Conservation (phyloP, 352 stramenopile genomes). For the Phytophthora lateralis region DNA sequence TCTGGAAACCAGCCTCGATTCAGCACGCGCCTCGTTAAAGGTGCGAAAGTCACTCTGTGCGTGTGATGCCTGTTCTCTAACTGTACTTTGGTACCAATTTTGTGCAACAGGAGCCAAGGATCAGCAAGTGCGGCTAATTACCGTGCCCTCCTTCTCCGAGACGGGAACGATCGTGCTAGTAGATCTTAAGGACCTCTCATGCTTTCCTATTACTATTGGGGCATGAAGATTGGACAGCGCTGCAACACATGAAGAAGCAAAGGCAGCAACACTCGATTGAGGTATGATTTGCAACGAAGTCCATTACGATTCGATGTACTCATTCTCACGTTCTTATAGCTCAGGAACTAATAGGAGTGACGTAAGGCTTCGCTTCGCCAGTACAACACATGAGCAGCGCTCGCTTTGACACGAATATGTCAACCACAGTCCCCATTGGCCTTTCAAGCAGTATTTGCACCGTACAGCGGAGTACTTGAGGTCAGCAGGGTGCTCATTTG, state of each 20-base stretch:
- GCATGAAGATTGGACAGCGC: constrained; percentile 18
- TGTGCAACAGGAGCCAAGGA: constrained; percentile 38
- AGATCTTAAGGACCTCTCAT: constrained; percentile 86
- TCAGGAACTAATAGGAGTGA: not conserved
- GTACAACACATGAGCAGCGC: not conserved
- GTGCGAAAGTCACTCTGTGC: constrained; percentile 15
- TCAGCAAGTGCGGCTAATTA: constrained; percentile 81
- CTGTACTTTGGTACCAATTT: constrained; percentile 1
- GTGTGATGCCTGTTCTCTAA: constrained; percentile 3
- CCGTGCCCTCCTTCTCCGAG: constrained; percentile 89
- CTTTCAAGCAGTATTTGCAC: not conserved
- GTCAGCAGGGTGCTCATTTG: constrained; percentile 5
- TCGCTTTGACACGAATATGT: not conserved
- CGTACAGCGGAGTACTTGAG: not conserved
- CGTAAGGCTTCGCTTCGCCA: not conserved
- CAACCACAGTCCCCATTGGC: constrained; percentile 8
- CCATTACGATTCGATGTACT: not conserved
- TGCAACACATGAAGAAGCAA: not conserved
- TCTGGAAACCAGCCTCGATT: constrained; percentile 91
- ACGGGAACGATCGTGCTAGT: constrained; percentile 92
- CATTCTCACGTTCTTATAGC: not conserved
- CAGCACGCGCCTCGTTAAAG: constrained; percentile 72
- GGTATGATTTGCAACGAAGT: not conserved
- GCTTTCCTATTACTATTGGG: constrained; percentile 64
- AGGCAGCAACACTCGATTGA: not conserved